Conservation (phyloP, 352 stramenopile genomes). For the Plasmopara viticola region DNA sequence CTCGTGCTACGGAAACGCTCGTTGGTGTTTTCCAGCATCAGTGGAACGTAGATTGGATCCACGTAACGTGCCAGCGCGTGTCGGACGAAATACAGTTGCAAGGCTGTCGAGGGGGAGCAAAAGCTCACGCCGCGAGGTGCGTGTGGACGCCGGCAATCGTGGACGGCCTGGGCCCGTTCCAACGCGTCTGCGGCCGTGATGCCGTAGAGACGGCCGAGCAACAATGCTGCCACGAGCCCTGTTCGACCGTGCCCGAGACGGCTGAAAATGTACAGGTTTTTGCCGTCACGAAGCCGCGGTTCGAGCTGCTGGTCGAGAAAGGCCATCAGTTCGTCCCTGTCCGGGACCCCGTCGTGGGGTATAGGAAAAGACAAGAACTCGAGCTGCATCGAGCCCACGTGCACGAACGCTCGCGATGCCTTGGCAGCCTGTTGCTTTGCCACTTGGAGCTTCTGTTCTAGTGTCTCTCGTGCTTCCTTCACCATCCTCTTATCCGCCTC, state of each 20-base stretch:
- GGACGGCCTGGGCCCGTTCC: conserved; percentile 52
- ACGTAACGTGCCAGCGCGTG: conserved; percentile 37
- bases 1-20: conserved; percentile 33
- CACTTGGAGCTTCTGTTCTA: conserved; percentile 41
- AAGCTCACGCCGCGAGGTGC: conserved; percentile 20
- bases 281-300: conserved; percentile 33
- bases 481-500: conserved; percentile 9
- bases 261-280: conserved; percentile 78
- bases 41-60: conserved; percentile 55
- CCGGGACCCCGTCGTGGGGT: conserved; percentile 29
- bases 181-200: conserved; percentile 48
- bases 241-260: conserved; percentile 60
- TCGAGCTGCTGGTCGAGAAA: conserved; percentile 42
- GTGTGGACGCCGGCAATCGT: conserved; percentile 49
- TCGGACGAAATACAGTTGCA: conserved; percentile 42
- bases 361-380: conserved; percentile 57
- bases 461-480: conserved; percentile 18
- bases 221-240: conserved; percentile 50
- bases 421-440: conserved; percentile 41
- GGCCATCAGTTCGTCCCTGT: conserved; percentile 17
- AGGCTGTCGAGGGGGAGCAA: conserved; percentile 43
- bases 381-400: conserved; percentile 36
- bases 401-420: conserved; percentile 24
- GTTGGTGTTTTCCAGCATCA: conserved; percentile 44
- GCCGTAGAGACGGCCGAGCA: conserved; percentile 71